Evolutionary conservation across 2,329 filamentous ascomycete genomes (phyloP).

Genomic region (Diaporthe vaccinii): DNA sequence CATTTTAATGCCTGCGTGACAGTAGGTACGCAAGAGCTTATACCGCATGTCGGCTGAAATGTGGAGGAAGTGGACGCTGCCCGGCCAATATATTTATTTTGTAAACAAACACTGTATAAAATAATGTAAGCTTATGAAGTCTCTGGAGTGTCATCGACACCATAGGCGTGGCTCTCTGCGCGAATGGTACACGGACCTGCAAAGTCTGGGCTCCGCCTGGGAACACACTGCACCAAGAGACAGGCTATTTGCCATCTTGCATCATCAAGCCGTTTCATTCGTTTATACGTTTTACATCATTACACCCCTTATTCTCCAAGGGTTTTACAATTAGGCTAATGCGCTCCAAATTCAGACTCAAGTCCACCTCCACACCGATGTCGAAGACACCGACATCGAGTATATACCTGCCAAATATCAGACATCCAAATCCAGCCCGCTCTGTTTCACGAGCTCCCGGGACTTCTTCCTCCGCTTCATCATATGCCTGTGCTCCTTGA

Average conservation of each 20-base stretch:
- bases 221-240: background rate
- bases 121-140: background rate
- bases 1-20: background rate
- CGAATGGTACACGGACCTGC: background rate
- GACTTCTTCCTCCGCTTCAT: conserved; percentile 23
- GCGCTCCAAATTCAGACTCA: background rate
- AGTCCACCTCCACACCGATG: background rate
- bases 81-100: background rate
- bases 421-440: conserved; percentile 9
- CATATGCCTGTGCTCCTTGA: conserved; percentile 34
- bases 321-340: background rate
- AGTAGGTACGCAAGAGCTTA: background rate
- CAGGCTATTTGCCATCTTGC: background rate
- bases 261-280: conserved; percentile 27
- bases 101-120: background rate
- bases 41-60: background rate
- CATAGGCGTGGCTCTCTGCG: background rate
- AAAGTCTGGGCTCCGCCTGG: background rate
- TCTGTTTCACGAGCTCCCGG: conserved; percentile 3
- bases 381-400: too few relatives aligned
- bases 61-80: background rate
- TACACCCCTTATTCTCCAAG: background rate
- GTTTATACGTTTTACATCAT: conserved; percentile 4
- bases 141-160: background rate
- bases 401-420: background rate